phyloP scores from a whole-genome alignment of 176 grass and related monocot species.

The Miscanthus lutarioriparius region DNA sequence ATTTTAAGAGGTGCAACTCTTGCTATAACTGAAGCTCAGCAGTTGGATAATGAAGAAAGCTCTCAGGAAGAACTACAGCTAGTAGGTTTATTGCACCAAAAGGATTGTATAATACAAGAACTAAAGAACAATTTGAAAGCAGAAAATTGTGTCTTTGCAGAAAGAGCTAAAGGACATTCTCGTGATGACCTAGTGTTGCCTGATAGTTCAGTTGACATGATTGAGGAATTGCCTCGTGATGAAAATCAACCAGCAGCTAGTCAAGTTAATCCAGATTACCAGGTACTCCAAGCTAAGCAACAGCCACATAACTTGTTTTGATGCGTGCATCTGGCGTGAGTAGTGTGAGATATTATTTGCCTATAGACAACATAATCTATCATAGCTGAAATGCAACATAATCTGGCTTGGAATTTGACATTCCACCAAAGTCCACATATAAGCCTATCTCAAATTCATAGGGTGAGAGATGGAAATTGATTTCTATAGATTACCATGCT shows the following conservation, averaged over 20 bases:
- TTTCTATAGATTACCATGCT: no score
- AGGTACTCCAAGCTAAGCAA: constrained; percentile 38
- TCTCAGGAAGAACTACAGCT: constrained; percentile 42
- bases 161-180: constrained; percentile 35
- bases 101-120: constrained; percentile 42
- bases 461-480: no score
- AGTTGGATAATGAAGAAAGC: constrained; percentile 51
- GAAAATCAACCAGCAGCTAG: constrained; percentile 24
- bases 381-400: constrained; percentile 8
- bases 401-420: no score
- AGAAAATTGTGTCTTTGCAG: constrained; percentile 16
- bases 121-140: constrained; percentile 31
- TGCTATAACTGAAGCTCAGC: constrained; percentile 74
- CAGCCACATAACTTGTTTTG: neutral
- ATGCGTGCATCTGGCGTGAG: constrained; percentile 20
- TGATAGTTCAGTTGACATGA: constrained; percentile 25
- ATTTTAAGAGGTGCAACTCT: constrained; percentile 81
- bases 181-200: constrained; percentile 16
- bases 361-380: neutral
- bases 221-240: neutral
- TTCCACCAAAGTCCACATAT: no score
- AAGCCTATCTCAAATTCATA: no score
- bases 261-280: constrained; percentile 39
- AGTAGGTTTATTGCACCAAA: constrained; percentile 34
- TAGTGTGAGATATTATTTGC: neutral